A percentile compares a stretch with the other conserved stretches of the same genome.
Conservation (phyloP, 441 rosid genomes). For the Bocquillonia castaneifolia region DNA sequence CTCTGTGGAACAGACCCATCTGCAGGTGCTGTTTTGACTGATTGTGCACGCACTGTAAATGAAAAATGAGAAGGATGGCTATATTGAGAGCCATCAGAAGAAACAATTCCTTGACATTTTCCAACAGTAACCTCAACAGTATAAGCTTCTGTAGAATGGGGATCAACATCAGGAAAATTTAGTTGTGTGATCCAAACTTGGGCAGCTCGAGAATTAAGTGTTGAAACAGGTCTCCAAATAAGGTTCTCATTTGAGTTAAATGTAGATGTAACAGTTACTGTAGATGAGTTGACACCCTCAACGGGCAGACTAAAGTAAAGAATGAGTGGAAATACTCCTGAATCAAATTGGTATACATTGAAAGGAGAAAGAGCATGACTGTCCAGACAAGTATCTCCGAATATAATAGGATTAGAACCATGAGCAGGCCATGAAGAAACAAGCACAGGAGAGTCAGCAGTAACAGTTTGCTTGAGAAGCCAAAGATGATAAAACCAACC, state of each 20-base stretch:
- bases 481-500: conserved; percentile 98
- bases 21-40: conserved; percentile 25
- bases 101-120: conserved; percentile 56
- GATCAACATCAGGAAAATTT: conserved; percentile 31
- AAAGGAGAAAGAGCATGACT: conserved; percentile 31
- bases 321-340: conserved; percentile 56
- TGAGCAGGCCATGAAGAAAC: conserved; percentile 80
- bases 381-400: conserved; percentile 31
- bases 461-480: conserved; percentile 85
- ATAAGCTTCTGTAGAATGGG: conserved; percentile 25
- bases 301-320: conserved; percentile 75
- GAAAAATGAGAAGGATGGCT: conserved; percentile 34
- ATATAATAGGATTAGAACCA: conserved; percentile 48
- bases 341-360: conserved; percentile 32
- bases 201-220: conserved; percentile 33
- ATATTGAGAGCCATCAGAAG: conserved; percentile 48
- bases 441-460: conserved; percentile 54
- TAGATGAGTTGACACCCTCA: conserved; percentile 60
- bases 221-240: conserved; percentile 60
- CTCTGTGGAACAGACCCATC: conserved; percentile 27
- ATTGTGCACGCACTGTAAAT: conserved; percentile 42
- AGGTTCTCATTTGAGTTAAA: conserved; percentile 37
- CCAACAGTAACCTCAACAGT: conserved; percentile 60
- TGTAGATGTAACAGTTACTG: conserved; percentile 41
- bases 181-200: conserved; percentile 63